phyloP scores from a whole-genome alignment of 2,329 filamentous ascomycete species.

The Colletotrichum magnum region DNA sequence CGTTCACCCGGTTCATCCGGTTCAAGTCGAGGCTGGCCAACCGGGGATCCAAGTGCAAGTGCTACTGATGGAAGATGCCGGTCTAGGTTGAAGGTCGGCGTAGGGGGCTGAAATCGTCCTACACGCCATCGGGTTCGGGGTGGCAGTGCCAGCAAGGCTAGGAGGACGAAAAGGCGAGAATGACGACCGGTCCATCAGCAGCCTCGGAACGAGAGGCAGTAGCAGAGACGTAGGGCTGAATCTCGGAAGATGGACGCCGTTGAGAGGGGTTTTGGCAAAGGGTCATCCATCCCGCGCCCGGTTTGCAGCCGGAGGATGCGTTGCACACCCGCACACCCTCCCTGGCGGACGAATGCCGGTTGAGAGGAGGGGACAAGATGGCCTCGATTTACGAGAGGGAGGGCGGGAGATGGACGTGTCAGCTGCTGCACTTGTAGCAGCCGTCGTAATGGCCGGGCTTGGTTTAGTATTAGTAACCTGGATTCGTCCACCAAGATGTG shows the following conservation, averaged over 20 bases:
- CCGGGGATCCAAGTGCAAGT: too few relatives aligned
- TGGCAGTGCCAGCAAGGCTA: constrained; percentile 10
- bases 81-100: too few relatives aligned
- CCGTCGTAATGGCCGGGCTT: not conserved
- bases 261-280: not conserved
- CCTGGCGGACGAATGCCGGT: not conserved
- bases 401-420: constrained; percentile 4
- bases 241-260: constrained; percentile 13
- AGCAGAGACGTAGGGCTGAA: constrained; percentile 31
- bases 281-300: not conserved
- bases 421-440: constrained; percentile 3
- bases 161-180: not conserved
- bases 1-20: not conserved
- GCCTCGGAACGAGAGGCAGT: too few relatives aligned
- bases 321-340: constrained; percentile 16
- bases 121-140: too few relatives aligned
- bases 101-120: not conserved
- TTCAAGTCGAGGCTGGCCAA: too few relatives aligned
- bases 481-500: constrained; percentile 3
- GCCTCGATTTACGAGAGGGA: constrained; percentile 8
- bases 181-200: too few relatives aligned
- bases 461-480: not conserved
- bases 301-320: constrained; percentile 3
- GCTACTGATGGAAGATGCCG: too few relatives aligned
- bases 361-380: not conserved